Evolutionary conservation across 371 early-diverging fungal species (phyloP), one percentile per base, ranked within the genome.

Genomic region (Rhizopus sp.): DNA sequence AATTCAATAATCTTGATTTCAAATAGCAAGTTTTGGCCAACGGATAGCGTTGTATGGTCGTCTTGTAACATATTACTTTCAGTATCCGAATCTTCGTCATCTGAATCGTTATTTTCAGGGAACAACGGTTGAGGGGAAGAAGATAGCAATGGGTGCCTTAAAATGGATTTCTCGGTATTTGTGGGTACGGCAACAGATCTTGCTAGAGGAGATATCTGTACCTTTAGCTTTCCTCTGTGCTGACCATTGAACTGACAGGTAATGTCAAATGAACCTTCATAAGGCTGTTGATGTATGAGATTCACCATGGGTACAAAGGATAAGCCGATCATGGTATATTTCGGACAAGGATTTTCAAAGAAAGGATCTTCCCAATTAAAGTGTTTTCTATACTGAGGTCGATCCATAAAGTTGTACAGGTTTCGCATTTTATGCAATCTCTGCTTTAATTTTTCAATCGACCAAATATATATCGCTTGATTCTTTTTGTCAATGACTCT

Each of bases 321-420:
- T 3, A 78, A 70, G 10, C 91, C 92, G 15, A 90, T 77, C 48
- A 88, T 86, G 3, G 85, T 75, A 57, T 77, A 92, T 10, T 75
- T 74, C 1, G 86, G 87, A 7, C 80, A 66, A 0, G 89, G 88
- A 7, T 75, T 78, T 48, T 88, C 86, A 53, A 85, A 89, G 59
- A 92, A 90, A 0, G 91, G 91, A 54, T 90, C 91, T 55, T 87
- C 85, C 75, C 85, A 84, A 44, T 87, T 88, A 60, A 90, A 84
- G 52, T 92, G 90, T 30, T 86, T 82, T 38, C 86, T 73, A 62
- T 88, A 89, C 23, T 79, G 70, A 9, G 91, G 88, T 9, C 80
- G 78, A 54, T 91, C 92, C 51, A 85, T 80, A 60, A 86, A 84
- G 45, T 89, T 85, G 63, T 89, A 88, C 50, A 91, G 66, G 29